Base-by-base conservation (phyloP, 148 eudicot species). In the Camellia granthamiana region DNA sequence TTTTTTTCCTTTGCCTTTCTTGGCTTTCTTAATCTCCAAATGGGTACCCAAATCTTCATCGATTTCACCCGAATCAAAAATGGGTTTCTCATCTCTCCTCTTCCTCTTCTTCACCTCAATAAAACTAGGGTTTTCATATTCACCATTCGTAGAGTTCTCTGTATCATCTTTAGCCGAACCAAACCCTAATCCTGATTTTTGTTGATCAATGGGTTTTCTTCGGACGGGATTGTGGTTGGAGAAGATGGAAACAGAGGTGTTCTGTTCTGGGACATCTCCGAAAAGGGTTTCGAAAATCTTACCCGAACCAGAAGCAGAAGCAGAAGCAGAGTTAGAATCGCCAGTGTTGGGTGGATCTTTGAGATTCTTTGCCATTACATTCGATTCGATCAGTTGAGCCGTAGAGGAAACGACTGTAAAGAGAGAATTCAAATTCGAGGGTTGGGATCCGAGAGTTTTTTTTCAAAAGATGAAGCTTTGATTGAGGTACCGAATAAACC, bases 331-430 rank as follows among this genome's bases (percentile, higher is more conserved):
- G 66, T 68, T 55, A 6, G 83, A 77, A 66, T 51, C 66, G 19
- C 74, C 72, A 47, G 47, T 77, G 46, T 77, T 44, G 62, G 55
- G 84, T 69, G 83, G 80, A 30, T 84, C 80, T 69, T 91, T 93
- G 65, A 83, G 77, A 85, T 91, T 91, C 84, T 94, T 92, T 61
- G 81, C 94, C 98, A 93, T 93, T 84, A 49, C n/a, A 51, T 51
- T 69, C 38, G 67, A n/a, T 9, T 7, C 21, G 0, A 65, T n/a
- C 7, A 10, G 51, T 5, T 15, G 13, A 43, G 63, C 18, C 3
- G 62, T n/a, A 21, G n/a, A 55, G 6, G 76, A 56, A 55, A 9
- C 46, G 30, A 58, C 43, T 13, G 10, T 16, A 4, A 14, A 41
- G 46, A 23, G 59, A 46, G 74, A 18, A 2, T 62, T 62, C 66